Percentiles rank a stretch among this genome's conserved stretches.
Evolutionary conservation across 179 eudicot species (phyloP).

Genomic region (Camellia oleifera): DNA sequence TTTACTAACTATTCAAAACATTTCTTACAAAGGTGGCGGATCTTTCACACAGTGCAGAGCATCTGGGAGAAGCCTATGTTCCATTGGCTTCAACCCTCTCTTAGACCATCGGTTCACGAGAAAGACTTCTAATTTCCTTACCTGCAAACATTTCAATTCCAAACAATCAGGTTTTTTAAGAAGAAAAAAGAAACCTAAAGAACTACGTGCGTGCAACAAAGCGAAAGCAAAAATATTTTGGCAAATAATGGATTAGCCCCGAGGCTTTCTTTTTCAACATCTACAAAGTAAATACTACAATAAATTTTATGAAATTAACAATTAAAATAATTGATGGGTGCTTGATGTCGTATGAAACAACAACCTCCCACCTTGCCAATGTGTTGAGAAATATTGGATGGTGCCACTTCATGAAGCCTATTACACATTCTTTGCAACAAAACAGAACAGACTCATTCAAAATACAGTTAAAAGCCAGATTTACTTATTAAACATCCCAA

Average conservation of each 20-base stretch:
- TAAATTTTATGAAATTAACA: neutral
- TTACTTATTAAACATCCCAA: neutral
- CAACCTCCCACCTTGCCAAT: neutral
- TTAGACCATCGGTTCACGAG: conserved; percentile 35
- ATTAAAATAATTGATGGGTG: neutral
- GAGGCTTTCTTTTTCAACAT: neutral
- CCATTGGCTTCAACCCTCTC: conserved; percentile 39
- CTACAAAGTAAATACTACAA: neutral
- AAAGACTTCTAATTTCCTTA: conserved; percentile 43
- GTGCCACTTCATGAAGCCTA: neutral
- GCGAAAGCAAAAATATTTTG: neutral
- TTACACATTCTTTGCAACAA: neutral
- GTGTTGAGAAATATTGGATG: neutral
- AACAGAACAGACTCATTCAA: neutral
- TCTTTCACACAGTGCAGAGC: conserved; percentile 27
- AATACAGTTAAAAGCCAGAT: neutral
- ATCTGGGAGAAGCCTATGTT: conserved; percentile 31
- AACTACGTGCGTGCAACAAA: neutral
- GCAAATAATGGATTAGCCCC: neutral
- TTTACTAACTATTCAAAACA: conserved; percentile 1
- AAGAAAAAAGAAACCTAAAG: neutral
- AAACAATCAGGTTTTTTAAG: neutral
- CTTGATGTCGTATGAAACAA: neutral
- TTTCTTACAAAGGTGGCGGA: conserved; percentile 31
- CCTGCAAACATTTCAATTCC: conserved; percentile 33